phyloP scores from a whole-genome alignment of 1,139 yeast genomes.

The Meyerozyma smithsonii region DNA sequence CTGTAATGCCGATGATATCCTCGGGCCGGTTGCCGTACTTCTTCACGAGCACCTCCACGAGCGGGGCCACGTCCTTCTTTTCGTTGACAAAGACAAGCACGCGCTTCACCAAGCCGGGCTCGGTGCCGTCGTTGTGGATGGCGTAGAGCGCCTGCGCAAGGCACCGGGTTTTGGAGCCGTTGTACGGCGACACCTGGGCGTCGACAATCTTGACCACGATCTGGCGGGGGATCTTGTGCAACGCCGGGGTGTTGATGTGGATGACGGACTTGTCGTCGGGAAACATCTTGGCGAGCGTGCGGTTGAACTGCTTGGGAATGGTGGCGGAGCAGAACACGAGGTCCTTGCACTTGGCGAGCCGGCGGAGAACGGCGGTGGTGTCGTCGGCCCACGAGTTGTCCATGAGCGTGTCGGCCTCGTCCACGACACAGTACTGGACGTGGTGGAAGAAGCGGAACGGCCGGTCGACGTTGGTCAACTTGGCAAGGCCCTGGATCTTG shows the following conservation, averaged over 20 bases:
- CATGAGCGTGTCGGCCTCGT: slow-evolving; percentile 92
- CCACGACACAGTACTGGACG: slow-evolving; percentile 67
- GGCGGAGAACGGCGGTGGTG: slow-evolving; percentile 53
- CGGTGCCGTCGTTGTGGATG: slow-evolving; percentile 78
- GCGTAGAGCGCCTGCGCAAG: slow-evolving; percentile 87
- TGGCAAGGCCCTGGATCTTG: slow-evolving; percentile 46
- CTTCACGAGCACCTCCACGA: slow-evolving; percentile 49
- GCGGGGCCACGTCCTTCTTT: slow-evolving; percentile 55
- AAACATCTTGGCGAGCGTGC: slow-evolving; percentile 54
- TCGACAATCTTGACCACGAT: slow-evolving; percentile 73
- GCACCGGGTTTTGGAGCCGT: slow-evolving; percentile 78
- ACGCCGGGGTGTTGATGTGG: slow-evolving; percentile 66
- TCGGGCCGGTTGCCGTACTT: slow-evolving; percentile 51
- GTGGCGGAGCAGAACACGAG: slow-evolving; percentile 86
- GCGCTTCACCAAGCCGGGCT: slow-evolving; percentile 69
- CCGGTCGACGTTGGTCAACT: slow-evolving; percentile 38
- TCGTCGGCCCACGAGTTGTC: slow-evolving; percentile 75
- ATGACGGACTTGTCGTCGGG: slow-evolving; percentile 56
- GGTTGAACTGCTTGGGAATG: slow-evolving; percentile 73
- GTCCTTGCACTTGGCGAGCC: slow-evolving; percentile 53
- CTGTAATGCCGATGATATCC: slow-evolving; percentile 56
- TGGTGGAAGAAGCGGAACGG: slow-evolving; percentile 45
- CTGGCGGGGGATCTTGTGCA: slow-evolving; percentile 77
- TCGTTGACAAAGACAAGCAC: slow-evolving; percentile 85
- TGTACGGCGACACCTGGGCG: slow-evolving; percentile 69